A percentile compares a stretch with the other conserved stretches of the same genome.
Evolutionary conservation across 1,284 basidiomycete genomes (phyloP).

Genomic region (Ganoderma leucocontextum): DNA sequence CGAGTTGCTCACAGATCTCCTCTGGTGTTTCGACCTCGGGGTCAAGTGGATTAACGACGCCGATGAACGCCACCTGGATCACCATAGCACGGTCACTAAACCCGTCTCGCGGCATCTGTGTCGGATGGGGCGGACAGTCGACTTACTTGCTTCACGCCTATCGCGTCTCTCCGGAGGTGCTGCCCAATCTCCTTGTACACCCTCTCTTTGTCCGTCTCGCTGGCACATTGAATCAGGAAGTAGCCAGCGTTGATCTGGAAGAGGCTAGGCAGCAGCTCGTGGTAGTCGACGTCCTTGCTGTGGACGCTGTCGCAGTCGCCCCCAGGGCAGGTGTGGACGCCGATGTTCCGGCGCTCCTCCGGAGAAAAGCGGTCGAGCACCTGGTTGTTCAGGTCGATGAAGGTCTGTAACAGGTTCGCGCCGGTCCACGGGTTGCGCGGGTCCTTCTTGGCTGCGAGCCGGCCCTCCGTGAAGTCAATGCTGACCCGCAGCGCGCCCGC

Average conservation of each 20-base stretch:
- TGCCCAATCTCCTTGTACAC: constrained; percentile 5
- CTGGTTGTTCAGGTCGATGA: not conserved
- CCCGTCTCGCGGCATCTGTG: not conserved
- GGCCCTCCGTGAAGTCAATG: constrained; percentile 5
- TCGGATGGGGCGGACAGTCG: not conserved
- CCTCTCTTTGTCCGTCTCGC: not conserved
- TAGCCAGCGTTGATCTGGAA: constrained; percentile 4
- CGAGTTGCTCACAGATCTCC: not conserved
- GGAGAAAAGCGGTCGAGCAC: not conserved
- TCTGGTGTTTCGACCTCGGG: constrained; percentile 3
- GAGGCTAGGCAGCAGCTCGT: constrained; percentile 3
- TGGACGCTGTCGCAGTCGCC: constrained; percentile 5
- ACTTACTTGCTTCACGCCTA: not conserved
- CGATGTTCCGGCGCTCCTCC: not conserved
- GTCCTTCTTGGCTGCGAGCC: constrained; percentile 5
- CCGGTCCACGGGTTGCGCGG: constrained; percentile 2
- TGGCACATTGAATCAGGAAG: not conserved
- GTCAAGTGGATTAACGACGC: not conserved
- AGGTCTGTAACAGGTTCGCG: not conserved
- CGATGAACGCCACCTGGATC: not conserved
- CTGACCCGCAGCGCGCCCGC: not conserved
- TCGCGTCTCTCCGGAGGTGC: not conserved
- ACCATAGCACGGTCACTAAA: not conserved
- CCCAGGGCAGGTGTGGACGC: not conserved
- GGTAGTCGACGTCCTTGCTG: not conserved